Base-by-base conservation (phyloP, 805 yeast species). In the Spathaspora arborariae region DNA sequence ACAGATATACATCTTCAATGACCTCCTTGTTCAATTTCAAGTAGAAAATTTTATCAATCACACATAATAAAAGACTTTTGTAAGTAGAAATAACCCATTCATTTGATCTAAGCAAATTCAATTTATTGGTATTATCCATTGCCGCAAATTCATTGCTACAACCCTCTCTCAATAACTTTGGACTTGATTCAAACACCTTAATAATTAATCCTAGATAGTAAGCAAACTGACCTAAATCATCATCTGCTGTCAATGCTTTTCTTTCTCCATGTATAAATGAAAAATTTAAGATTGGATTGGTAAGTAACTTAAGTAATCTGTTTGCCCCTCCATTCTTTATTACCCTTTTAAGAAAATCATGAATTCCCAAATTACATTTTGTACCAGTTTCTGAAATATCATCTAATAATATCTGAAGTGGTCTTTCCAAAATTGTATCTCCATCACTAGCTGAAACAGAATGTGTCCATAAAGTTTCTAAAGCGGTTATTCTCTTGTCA, bases 381-480 rank as follows among this genome's bases (percentile, higher is more conserved):
- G 41, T 45, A 9, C 43, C 41, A n/a, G 50, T 48, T 22, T 33
- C 39, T 5, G 21, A 24, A 19, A 36, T 7, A 4, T 81, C 85
- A 58, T 90, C 96, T 27, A 91, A 61, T 15, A 88, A 66, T 1
- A 88, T 59, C 49, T 82, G 80, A 5, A 89, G 60, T 0, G 96
- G 94, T 51, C 84, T 72, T 5, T 75, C 66, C 10, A 89, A 62
- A 6, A 85, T 64, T 2, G 61, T 51, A 43, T 75, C 82, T 0
- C 66, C 59, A 33, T 81, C 88, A 39, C 74, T 76, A 34, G 65
- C 58, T n/a, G 72, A 62, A 7, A 64, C 50, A 0, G 92, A 76
- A 55, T 87, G 92, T 2, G 74, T 72, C 97, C 97, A 92, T 4
- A 91, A 59, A 7, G 80, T 74, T 43, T 80, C 74, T 51, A 88